A percentile compares a stretch with the other conserved stretches of the same genome.
These are phyloP conservation scores for Psilocybe tampanensis DNA, from an alignment of 768 basidiomycete species.

Conservation along the genomic window DNA sequence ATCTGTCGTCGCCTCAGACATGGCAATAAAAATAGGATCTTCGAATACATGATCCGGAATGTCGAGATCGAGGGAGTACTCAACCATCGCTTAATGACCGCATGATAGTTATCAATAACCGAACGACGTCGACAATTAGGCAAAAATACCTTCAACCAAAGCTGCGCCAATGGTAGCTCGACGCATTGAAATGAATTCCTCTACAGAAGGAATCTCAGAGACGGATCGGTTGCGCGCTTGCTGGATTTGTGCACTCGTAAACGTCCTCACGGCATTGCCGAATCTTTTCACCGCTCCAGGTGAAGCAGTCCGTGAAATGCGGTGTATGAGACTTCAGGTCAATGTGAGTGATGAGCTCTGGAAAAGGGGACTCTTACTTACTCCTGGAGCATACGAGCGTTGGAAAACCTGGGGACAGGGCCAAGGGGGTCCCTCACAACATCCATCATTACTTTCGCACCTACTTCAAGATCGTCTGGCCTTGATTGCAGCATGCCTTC, in stretches of 20 bases:
- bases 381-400: constrained; percentile 24
- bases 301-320: constrained; percentile 7
- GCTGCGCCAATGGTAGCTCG: constrained; percentile 14
- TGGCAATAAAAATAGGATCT: constrained; percentile 7
- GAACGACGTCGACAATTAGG: background rate
- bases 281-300: constrained; percentile 9
- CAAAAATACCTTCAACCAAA: constrained; percentile 7
- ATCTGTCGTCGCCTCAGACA: constrained; percentile 12
- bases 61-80: constrained; percentile 15
- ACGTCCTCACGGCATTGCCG: constrained; percentile 3
- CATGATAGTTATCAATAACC: background rate
- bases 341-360: background rate
- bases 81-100: constrained; percentile 8
- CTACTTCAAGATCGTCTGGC: constrained; percentile 21
- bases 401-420: constrained; percentile 7
- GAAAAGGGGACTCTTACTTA: background rate
- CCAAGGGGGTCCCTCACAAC: constrained; percentile 8
- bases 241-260: constrained; percentile 11
- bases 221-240: constrained; percentile 9
- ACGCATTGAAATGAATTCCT: constrained; percentile 2
- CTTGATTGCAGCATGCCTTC: constrained; percentile 21
- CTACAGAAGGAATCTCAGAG: constrained; percentile 4
- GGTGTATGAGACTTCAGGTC: constrained; percentile 4
- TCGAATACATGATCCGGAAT: constrained; percentile 15
- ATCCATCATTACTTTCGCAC: constrained; percentile 15